These are phyloP conservation scores for Rickenella mellea DNA, from an alignment of 768 basidiomycete genomes.

Conservation along the genomic window DNA sequence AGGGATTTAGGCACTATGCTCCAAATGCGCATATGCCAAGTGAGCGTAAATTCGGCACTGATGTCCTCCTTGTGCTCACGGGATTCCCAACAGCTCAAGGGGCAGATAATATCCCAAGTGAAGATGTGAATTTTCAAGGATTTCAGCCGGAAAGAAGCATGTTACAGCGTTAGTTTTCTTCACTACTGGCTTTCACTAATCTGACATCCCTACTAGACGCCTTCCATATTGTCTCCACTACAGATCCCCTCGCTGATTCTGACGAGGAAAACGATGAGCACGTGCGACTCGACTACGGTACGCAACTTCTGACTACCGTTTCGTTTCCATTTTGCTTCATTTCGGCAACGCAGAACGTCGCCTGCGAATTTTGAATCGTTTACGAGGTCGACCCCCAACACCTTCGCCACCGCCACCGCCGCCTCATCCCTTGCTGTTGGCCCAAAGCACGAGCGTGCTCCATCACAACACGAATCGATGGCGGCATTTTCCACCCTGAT, in stretches of 20 bases:
- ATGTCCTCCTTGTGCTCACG: slow-evolving; percentile 22
- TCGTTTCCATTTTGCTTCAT: background rate
- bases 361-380: background rate
- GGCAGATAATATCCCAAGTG: slow-evolving; percentile 30
- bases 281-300: slow-evolving; percentile 57
- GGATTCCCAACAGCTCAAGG: slow-evolving; percentile 30
- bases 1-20: slow-evolving; percentile 2
- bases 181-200: slow-evolving; percentile 1
- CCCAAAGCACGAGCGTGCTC: no score
- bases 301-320: slow-evolving; percentile 12
- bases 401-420: background rate
- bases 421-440: no score
- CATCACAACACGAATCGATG: no score
- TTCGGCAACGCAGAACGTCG: background rate
- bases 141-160: slow-evolving; percentile 37
- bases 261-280: slow-evolving; percentile 67
- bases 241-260: slow-evolving; percentile 68
- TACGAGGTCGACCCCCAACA: background rate
- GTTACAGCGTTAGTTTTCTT: slow-evolving; percentile 49
- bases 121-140: slow-evolving; percentile 20
- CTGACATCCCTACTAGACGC: slow-evolving; percentile 40
- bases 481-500: no score
- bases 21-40: background rate
- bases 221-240: slow-evolving; percentile 56
- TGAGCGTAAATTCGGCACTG: background rate